Evolutionary conservation across 257 asterid species (phyloP).

Genomic region (Coffea canephora): DNA sequence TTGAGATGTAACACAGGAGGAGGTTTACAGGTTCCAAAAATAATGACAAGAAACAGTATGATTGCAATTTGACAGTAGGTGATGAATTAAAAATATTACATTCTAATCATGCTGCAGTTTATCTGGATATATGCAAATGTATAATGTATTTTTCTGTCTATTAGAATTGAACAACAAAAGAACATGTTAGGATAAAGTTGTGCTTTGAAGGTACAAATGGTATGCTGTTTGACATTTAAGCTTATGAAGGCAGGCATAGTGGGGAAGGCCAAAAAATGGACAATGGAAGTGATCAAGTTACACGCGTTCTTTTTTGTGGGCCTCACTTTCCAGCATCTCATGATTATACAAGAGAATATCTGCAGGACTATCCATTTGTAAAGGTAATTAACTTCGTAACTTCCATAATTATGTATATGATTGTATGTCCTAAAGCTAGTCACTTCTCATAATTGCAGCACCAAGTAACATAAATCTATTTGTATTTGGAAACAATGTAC

Average conservation of each 20-base stretch:
- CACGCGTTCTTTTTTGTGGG: conserved; percentile 84
- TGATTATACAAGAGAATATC: conserved; percentile 66
- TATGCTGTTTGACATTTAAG: conserved; percentile 12
- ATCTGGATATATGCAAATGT: neutral
- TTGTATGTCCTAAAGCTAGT: neutral
- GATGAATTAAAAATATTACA: neutral
- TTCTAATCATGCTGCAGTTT: neutral
- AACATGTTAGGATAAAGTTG: neutral
- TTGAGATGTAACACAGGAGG: neutral
- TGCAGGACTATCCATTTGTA: conserved; percentile 55
- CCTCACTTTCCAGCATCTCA: conserved; percentile 75
- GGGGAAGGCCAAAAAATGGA: conserved; percentile 30
- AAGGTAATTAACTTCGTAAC: conserved; percentile 42
- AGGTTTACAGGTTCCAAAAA: too few species aligned
- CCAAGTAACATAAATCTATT: neutral
- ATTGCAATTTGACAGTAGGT: neutral
- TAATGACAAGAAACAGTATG: neutral
- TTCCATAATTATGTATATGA: neutral
- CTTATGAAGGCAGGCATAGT: conserved; percentile 31
- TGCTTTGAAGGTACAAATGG: neutral
- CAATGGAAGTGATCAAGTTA: conserved; percentile 24
- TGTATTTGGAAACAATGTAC: neutral
- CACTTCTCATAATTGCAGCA: neutral
- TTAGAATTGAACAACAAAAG: neutral
- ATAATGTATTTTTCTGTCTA: neutral